Base-by-base conservation (phyloP, 441 rosid species). In the Raphanus hybrid region DNA sequence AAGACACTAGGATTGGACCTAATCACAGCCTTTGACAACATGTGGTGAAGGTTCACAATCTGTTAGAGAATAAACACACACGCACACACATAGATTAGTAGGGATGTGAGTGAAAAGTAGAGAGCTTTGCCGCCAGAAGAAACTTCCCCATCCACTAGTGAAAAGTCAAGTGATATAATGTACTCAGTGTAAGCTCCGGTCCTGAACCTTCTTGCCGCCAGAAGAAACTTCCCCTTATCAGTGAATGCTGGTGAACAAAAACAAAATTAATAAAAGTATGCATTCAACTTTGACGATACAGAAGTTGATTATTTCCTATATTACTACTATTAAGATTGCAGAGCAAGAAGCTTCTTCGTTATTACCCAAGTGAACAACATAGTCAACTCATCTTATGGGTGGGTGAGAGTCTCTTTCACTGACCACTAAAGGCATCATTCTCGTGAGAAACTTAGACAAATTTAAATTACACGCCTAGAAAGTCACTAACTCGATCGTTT, bases 21-120 rank as follows among this genome's bases (percentile, higher is more conserved):
- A 54, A 84, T 75, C 64, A 88, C 88, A 11, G 98, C 88, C 84
- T 93, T 93, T 72, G 92, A 88, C 57, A 88, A 74, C 92, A 96
- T 88, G 78, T 89, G 87, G 74, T 96, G 98, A 70, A 96, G 97
- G 73, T 93, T 93, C 78, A 96, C 94, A 73, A 96, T 91, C 99
- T 96, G 90, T 77, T 73, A 6, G 16, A 57, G 27, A 9, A 15
- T 34, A 2, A 67, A 35, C 35, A 55, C 5, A 67, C 14, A 68
- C 18, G 9, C 4, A 29, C 32, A 29, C 32, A 29, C 32, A 29
- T 29, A 55, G 8, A 69, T 50, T 50, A 3, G 34, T 72, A 57
- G 15, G 9, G 52, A 43, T 14, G 16, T 58, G 72, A 32, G 8
- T 34, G 34, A 0, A 65, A 75, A 73, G 78, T 41, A 5, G 39